These are phyloP conservation scores for Carex sylvatica DNA, from an alignment of 202 grass and related monocot species.

Conservation along the genomic window DNA sequence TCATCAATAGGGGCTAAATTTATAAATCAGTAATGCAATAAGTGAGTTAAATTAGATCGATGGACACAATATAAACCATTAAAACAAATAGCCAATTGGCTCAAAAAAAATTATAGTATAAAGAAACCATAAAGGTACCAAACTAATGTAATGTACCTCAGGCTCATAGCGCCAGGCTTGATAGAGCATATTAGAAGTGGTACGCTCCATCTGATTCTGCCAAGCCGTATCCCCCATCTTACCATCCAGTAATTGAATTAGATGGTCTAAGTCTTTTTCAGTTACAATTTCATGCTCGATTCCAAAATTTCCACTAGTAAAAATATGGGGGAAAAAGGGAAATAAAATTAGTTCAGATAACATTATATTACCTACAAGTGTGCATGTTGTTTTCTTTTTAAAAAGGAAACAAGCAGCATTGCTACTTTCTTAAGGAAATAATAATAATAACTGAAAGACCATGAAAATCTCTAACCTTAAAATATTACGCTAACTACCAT, in stretches of 20 bases:
- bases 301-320: conserved; percentile 38
- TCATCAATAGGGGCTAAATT: not conserved
- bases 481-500: not conserved
- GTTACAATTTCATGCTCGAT: conserved; percentile 53
- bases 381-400: too few species aligned
- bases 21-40: not conserved
- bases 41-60: not conserved
- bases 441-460: not conserved
- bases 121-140: not conserved
- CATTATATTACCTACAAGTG: not conserved
- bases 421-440: too few species aligned
- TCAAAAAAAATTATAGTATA: not conserved
- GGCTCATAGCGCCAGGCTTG: conserved; percentile 88
- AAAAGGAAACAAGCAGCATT: too few species aligned
- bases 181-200: conserved; percentile 87
- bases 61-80: not conserved
- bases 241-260: conserved; percentile 76
- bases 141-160: conserved; percentile 45
- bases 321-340: not conserved
- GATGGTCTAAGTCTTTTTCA: conserved; percentile 77
- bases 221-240: conserved; percentile 66
- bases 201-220: conserved; percentile 87
- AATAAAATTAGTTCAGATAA: not conserved
- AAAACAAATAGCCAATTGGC: not conserved
- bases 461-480: not conserved